Evolutionary conservation across 108 stramenopile species (phyloP), one percentile per base, ranked within the genome.

Genomic region (Aurantiochytrium sp.): DNA sequence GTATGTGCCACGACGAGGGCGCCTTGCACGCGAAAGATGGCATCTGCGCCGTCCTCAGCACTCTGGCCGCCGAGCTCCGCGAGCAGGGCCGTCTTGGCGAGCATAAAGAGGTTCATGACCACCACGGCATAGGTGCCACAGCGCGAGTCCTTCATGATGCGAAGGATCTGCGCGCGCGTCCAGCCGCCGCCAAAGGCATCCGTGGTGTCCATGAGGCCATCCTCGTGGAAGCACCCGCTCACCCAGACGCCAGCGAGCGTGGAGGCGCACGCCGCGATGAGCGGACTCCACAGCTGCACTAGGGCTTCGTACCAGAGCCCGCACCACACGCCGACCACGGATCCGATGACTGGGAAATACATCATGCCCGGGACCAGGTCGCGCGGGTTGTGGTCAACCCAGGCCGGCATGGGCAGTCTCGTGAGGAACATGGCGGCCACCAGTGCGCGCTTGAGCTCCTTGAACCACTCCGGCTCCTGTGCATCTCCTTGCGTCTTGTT

Each of bases 141-240:
- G 4, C 95, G 89, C 32, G 94, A 92, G 86, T 96, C 95, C 12
- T 94, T 93, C 95, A 96, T 96, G 85, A 96, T 96, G 52, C 90
- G 92, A 19, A 96, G 88, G 37, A 96, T 93, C 89, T 96, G 95
- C 30, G 85, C 59, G 52, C 89, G 89, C 0, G 90, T 91, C 95
- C 95, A 96, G 12, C 95, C 95, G 54, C 95, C 95, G 8, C 95
- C 95, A 2, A 94, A 90, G 15, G 90, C 89, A 87, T 95, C 94
- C 4, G 90, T 88, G 17, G 89, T 89, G 86, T 95, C 95, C 0
- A 94, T 92, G 54, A 95, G 86, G 54, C 95, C 95, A 90, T 96
- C 95, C 86, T 96, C 95, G 65, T 95, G 95, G 54, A 96, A 95
- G 85, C 94, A 95, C 5, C 95, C 95, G 31, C 94, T 96, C 1